Evolutionary conservation across 768 basidiomycete species (phyloP), one percentile per base, ranked within the genome.

Genomic region (Aureoboletus auriporus): DNA sequence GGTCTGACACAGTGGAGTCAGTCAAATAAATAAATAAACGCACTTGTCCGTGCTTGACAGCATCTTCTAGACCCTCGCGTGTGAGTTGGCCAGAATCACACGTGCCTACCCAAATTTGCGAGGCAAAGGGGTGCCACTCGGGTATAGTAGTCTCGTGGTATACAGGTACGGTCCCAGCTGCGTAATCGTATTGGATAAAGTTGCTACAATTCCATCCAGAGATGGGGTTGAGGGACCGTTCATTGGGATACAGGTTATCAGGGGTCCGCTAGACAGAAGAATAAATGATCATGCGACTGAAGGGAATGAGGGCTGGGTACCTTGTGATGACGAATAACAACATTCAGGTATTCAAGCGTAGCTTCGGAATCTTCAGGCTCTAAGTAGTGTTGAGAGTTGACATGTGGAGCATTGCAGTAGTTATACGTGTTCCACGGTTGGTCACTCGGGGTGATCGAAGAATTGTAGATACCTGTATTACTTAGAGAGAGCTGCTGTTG

Each of bases 381-480:
- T 5, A 46, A 37, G 44, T 76, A 78, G 50, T 75, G 70, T 31
- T 54, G 59, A 6, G 63, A 56, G 46, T 71, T 73, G 50, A 75
- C 68, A 45, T 74, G 76, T 0, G 76, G 74, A 0, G 76, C 76
- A 43, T 78, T 78, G 61, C 76, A 78, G 47, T 76, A 78, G 44
- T 77, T 78, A 64, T 78, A 76, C 26, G 75, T 78, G 60, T 76
- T 70, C 76, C 76, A 77, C 0, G 74, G 71, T 10, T 71, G 56
- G 39, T 52, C 31, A 1, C 46, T 46, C 9, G 76, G 76, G 1
- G 76, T 77, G 29, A 59, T 16, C 2, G 76, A 77, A 6, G 73
- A 68, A 39, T 72, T 68, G 57, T 77, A 77, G 27, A 77, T 59
- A 6, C 75, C 75, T n/a, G 46, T 38, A 28, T 13, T 13, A 20